Evolutionary conservation across 2,329 filamentous ascomycete species (phyloP).

Genomic region (Gnomoniopsis smithogilvyi): DNA sequence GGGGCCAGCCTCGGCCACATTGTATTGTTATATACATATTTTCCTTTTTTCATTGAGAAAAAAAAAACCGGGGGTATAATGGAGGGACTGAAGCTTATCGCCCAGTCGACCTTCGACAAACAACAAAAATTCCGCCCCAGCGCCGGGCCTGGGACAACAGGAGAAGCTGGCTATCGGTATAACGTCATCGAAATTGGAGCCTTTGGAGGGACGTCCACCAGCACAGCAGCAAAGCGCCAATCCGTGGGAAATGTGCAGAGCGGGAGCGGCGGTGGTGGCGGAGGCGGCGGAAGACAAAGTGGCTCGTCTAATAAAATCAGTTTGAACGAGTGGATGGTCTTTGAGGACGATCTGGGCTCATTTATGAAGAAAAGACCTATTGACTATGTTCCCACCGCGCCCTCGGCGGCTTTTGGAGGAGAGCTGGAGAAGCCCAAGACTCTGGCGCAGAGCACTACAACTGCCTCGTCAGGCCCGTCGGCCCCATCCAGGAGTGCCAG

Average conservation of each 20-base stretch:
- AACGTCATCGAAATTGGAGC: constrained; percentile 19
- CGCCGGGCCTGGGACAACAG: neutral
- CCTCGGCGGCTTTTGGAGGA: neutral
- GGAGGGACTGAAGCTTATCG: constrained; percentile 17
- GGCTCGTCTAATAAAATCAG: neutral
- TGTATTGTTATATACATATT: neutral
- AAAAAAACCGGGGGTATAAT: too few species aligned
- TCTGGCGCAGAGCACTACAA: neutral
- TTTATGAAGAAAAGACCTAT: constrained; percentile 18
- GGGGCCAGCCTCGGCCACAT: neutral
- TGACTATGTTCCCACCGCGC: neutral
- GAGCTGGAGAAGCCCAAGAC: neutral
- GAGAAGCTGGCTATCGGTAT: constrained; percentile 7
- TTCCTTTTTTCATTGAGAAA: too few species aligned
- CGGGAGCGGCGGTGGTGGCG: neutral
- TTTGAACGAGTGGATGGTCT: constrained; percentile 18
- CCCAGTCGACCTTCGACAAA: constrained; percentile 18
- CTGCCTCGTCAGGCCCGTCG: neutral
- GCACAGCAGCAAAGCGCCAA: constrained; percentile 4
- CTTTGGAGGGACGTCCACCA: neutral
- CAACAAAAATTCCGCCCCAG: constrained; percentile 15
- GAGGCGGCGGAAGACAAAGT: neutral
- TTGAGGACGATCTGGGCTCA: constrained; percentile 15
- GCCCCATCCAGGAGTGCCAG: constrained; percentile 9
- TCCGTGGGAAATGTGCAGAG: constrained; percentile 1